These are phyloP conservation scores for Phylloporus arenicola DNA, from an alignment of 768 basidiomycete species.

Conservation along the genomic window DNA sequence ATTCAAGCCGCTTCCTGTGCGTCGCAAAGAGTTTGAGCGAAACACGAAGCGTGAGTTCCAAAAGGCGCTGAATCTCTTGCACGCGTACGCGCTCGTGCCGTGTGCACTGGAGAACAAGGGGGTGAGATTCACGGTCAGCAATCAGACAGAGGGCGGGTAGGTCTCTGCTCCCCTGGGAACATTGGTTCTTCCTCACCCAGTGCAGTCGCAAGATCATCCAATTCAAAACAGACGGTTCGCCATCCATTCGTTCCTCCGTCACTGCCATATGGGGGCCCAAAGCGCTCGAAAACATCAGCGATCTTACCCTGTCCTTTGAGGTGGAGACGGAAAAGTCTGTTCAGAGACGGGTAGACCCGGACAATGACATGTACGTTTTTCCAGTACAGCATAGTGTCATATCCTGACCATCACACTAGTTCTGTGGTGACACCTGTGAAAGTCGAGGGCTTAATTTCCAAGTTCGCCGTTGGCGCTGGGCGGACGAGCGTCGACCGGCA, in stretches of 20 bases:
- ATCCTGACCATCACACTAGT: constrained; percentile 6
- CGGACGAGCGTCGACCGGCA: constrained; percentile 80
- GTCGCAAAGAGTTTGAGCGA: constrained; percentile 85
- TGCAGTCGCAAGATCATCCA: constrained; percentile 59
- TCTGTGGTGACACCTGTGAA: constrained; percentile 36
- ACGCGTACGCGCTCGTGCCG: constrained; percentile 86
- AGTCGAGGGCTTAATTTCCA: constrained; percentile 61
- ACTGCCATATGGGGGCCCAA: constrained; percentile 83
- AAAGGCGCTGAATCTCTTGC: constrained; percentile 76
- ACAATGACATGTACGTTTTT: constrained; percentile 19
- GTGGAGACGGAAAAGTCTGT: constrained; percentile 57
- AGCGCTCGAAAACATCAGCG: constrained; percentile 65
- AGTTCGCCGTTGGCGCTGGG: constrained; percentile 70
- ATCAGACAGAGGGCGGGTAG: constrained; percentile 66
- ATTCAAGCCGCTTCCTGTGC: constrained; percentile 81
- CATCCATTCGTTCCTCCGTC: constrained; percentile 58
- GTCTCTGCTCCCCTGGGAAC: constrained; percentile 18
- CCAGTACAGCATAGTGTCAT: not conserved
- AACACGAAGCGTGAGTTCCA: constrained; percentile 86
- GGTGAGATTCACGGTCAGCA: constrained; percentile 70
- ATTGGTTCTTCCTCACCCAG: constrained; percentile 1
- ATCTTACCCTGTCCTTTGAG: constrained; percentile 63
- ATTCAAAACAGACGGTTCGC: constrained; percentile 65
- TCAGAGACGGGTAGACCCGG: constrained; percentile 26
- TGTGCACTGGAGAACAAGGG: constrained; percentile 54